Percentiles rank a stretch among this genome's conserved stretches.
Conservation (phyloP, 768 basidiomycete genomes). For the Podaxis carcinomalis region DNA sequence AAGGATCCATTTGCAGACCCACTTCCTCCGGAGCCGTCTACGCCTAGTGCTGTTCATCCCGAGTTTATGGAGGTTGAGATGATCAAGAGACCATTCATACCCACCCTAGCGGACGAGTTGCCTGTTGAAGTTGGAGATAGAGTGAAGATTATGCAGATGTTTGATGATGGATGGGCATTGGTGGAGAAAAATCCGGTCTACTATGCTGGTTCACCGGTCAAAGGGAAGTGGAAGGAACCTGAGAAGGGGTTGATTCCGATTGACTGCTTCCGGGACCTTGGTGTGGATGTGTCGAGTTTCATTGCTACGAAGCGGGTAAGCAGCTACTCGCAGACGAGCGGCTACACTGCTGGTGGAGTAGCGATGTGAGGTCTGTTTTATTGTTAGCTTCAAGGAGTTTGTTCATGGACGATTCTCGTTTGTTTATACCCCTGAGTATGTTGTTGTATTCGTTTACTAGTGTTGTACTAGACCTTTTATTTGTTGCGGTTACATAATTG, state of each 20-base stretch:
- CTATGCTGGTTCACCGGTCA: constrained; percentile 12
- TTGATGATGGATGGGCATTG: constrained; percentile 70
- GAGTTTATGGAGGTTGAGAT: constrained; percentile 40
- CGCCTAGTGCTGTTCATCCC: constrained; percentile 11
- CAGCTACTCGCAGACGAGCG: constrained; percentile 2
- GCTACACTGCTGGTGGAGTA: not conserved
- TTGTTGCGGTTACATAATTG: not conserved
- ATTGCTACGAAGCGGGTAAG: constrained; percentile 12
- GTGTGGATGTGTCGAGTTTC: constrained; percentile 8
- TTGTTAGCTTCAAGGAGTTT: not conserved
- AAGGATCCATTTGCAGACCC: constrained; percentile 22
- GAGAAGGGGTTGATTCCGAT: constrained; percentile 58
- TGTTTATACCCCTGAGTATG: not conserved
- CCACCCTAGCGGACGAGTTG: constrained; percentile 58
- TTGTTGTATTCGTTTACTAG: not conserved
- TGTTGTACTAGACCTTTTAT: not conserved
- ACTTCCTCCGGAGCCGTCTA: constrained; percentile 4
- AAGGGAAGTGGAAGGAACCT: constrained; percentile 22
- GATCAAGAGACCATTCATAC: constrained; percentile 52
- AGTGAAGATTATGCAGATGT: constrained; percentile 49
- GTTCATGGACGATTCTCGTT: not conserved
- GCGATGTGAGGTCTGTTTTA: not conserved
- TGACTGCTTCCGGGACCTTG: constrained; percentile 50
- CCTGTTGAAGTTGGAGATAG: constrained; percentile 43
- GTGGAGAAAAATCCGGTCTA: constrained; percentile 39